These are phyloP conservation scores for Farysia itapuensis DNA, from an alignment of 1,284 basidiomycete species.

Conservation along the genomic window DNA sequence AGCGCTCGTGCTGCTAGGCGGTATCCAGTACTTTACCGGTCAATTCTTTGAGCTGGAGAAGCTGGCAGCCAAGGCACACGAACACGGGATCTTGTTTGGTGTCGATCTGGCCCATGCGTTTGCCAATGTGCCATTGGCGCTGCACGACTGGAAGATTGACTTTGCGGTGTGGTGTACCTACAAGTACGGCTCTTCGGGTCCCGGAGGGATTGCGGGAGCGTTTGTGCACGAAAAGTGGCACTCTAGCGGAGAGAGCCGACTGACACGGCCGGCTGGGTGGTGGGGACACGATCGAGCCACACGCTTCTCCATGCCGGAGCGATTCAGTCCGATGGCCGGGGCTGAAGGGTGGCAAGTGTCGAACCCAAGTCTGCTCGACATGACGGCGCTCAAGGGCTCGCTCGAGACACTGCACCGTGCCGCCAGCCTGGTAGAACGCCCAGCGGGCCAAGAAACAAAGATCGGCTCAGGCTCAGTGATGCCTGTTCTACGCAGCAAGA, in stretches of 20 bases:
- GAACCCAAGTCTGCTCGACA: constrained; percentile 80
- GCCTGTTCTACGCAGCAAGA: constrained; percentile 44
- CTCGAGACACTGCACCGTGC: constrained; percentile 47
- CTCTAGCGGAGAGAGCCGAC: neutral
- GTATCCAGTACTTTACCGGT: constrained; percentile 89
- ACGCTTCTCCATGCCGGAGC: constrained; percentile 85
- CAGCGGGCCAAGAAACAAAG: constrained; percentile 2
- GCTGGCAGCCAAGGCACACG: constrained; percentile 75
- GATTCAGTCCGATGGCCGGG: constrained; percentile 79
- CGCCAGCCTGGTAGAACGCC: constrained; percentile 6
- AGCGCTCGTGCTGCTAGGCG: constrained; percentile 50
- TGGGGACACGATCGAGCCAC: constrained; percentile 89
- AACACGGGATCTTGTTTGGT: constrained; percentile 83
- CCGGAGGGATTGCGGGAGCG: constrained; percentile 90
- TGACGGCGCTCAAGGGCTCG: constrained; percentile 61
- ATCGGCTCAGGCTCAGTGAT: constrained; percentile 48
- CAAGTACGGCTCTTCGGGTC: constrained; percentile 86
- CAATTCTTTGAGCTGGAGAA: constrained; percentile 85
- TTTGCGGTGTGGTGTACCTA: constrained; percentile 70
- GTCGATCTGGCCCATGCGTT: constrained; percentile 95
- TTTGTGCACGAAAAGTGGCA: constrained; percentile 78
- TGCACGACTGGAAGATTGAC: constrained; percentile 93
- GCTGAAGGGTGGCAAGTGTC: constrained; percentile 95
- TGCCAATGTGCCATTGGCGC: constrained; percentile 83
- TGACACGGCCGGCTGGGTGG: constrained; percentile 83